Base-by-base conservation (phyloP, 768 basidiomycete species). In the Panus rudis region DNA sequence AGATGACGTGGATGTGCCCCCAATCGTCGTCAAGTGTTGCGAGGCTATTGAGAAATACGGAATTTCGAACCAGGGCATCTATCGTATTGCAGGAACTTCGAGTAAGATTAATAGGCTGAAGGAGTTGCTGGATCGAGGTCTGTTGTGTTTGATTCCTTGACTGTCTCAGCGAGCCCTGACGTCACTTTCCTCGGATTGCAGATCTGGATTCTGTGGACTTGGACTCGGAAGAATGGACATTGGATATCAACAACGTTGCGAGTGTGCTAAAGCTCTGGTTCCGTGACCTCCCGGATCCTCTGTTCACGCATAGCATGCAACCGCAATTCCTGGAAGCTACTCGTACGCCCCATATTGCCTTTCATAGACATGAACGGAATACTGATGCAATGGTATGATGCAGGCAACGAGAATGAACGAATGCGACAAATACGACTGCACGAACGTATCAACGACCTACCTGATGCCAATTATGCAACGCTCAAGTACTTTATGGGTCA, bases 401-500 rank as follows among this genome's bases (percentile, higher is more conserved):
- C 53, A 92, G 86, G 81, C 59, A 87, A 87, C 49, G 96, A 98
- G 42, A 96, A 94, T 56, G 93, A 96, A 52, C 80, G 94, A 39
- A 68, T 98, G 51, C 78, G 94, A 46, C 94, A 98, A 56, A 98
- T 99, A 50, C 80, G 93, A 39, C 67, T 98, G 41, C 96, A 99
- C 57, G 96, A 98, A 59, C 81, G 92, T 35, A 92, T 99, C 35
- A 99, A 99, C 56, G 94, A 97, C 52, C 73, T 99, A 41, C 94
- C 96, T 11, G 96, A 99, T 65, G 78, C 96, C n/a, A 97, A 98
- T 63, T 99, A 99, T 57, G 90, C 96, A 2, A 94, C 94, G 1
- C 71, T 98, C 39, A 97, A 98, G 60, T 96, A 76, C 62, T 86
- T 98, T 63, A 72, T 99, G 71, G 92, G 89, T 11, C 96, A 99